These are phyloP conservation scores for Brassica carinata DNA, from an alignment of 345 rosid species.

Conservation along the genomic window DNA sequence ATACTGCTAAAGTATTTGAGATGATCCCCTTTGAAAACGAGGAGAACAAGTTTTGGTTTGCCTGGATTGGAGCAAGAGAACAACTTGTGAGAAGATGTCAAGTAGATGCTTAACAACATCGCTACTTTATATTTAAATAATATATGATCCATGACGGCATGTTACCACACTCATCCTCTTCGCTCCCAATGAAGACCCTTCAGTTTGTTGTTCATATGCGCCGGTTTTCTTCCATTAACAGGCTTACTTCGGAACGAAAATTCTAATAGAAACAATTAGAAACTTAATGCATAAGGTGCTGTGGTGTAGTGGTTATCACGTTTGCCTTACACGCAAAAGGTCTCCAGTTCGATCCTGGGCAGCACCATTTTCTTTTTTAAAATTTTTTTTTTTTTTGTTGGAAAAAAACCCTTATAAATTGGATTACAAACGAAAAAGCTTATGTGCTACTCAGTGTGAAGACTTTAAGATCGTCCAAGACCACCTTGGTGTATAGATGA, in stretches of 20 bases:
- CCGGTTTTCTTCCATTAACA: background rate
- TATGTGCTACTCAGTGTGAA: background rate
- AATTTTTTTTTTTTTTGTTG: background rate
- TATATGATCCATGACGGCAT: no score
- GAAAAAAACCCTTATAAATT: background rate
- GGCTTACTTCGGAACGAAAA: background rate
- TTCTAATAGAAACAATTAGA: background rate
- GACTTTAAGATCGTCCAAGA: background rate
- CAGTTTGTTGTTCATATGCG: background rate
- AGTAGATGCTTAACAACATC: constrained; percentile 79
- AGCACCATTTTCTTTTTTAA: background rate
- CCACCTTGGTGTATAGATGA: background rate
- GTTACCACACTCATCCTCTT: constrained; percentile 29
- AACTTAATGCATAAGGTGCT: background rate
- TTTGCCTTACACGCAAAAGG: constrained; percentile 13
- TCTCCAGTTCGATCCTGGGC: constrained; percentile 15
- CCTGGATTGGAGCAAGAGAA: constrained; percentile 95
- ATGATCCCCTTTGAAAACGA: background rate
- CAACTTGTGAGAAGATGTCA: constrained; percentile 82
- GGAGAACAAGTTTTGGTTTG: constrained; percentile 26
- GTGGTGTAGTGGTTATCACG: constrained; percentile 12
- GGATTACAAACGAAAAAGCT: background rate
- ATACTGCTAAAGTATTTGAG: background rate
- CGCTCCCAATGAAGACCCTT: constrained; percentile 22
- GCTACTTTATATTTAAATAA: constrained; percentile 44